Conservation (phyloP, 1,139 yeast genomes). For the Geotrichum phurueaensis region DNA sequence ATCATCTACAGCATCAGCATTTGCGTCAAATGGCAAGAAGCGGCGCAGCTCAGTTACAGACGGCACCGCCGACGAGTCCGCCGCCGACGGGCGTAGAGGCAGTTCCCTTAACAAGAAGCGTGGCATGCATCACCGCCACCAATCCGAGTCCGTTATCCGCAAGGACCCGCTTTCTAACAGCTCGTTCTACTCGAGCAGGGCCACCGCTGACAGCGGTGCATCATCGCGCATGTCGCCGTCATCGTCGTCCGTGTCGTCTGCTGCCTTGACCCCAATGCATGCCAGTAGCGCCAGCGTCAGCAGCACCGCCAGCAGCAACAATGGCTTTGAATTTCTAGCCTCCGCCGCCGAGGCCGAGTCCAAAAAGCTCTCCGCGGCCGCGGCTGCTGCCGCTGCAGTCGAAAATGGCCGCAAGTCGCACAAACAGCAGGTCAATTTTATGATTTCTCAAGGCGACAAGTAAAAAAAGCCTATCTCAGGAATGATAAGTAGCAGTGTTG, state of each 20-base stretch:
- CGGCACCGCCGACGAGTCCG: slow-evolving; percentile 1
- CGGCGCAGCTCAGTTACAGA: slow-evolving; percentile 11
- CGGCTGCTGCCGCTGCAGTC: background rate
- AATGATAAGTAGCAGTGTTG: too few species aligned
- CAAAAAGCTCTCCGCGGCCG: background rate
- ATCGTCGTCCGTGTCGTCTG: background rate
- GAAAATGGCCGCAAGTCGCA: background rate
- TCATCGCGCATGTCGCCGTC: background rate
- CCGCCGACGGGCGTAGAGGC: slow-evolving; percentile 1
- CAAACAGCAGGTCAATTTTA: slow-evolving; percentile 5
- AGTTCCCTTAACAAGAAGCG: slow-evolving; percentile 7
- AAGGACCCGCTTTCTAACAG: slow-evolving; percentile 4
- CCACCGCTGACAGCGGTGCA: background rate
- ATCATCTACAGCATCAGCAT: background rate
- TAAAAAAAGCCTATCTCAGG: background rate
- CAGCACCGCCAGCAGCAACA: slow-evolving; percentile 3
- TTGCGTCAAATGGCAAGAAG: slow-evolving; percentile 1
- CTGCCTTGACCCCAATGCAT: background rate
- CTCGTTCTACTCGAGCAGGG: background rate
- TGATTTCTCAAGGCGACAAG: slow-evolving; percentile 7
- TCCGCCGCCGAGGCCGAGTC: slow-evolving; percentile 1
- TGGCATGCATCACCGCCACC: slow-evolving; percentile 14
- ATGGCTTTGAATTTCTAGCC: background rate
- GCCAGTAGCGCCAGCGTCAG: background rate
- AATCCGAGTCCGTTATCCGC: slow-evolving; percentile 15